Percentiles rank a stretch among this genome's conserved stretches.
phyloP scores from a whole-genome alignment of 805 yeast species.

The Zygoascus tannicola region DNA sequence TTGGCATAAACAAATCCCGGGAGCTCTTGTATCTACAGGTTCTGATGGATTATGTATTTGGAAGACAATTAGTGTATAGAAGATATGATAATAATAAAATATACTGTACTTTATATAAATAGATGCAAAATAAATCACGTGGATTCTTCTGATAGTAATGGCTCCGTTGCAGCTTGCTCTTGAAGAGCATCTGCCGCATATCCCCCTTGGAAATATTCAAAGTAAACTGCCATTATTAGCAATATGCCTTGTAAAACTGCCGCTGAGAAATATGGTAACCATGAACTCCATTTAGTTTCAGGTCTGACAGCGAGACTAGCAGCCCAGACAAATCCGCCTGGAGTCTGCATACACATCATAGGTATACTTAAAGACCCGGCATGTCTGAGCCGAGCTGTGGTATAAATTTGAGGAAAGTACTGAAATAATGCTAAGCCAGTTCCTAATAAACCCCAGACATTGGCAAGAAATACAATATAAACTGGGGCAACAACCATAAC shows the following conservation, averaged over 20 bases:
- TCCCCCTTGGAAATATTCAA: conserved; percentile 16
- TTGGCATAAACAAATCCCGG: conserved; percentile 97
- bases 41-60: conserved; percentile 89
- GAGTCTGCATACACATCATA: conserved; percentile 82
- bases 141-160: conserved; percentile 4
- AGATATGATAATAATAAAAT: background rate
- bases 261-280: conserved; percentile 72
- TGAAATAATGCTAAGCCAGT: conserved; percentile 57
- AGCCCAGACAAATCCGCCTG: conserved; percentile 80
- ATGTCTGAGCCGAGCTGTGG: conserved; percentile 59
- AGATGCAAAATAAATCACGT: background rate
- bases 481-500: conserved; percentile 11
- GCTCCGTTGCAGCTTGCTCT: conserved; percentile 7
- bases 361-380: conserved; percentile 72
- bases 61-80: conserved; percentile 89
- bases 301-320: conserved; percentile 59
- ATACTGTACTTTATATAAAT: background rate
- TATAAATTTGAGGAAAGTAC: conserved; percentile 69
- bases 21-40: conserved; percentile 89
- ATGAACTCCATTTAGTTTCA: conserved; percentile 78
- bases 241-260: conserved; percentile 57
- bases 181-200: background rate
- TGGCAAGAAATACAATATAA: conserved; percentile 35
- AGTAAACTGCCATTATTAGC: conserved; percentile 54
- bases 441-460: conserved; percentile 54